Evolutionary conservation across 805 yeast species (phyloP), one percentile per base, ranked within the genome.

Genomic region (Saturnispora ahearnii): DNA sequence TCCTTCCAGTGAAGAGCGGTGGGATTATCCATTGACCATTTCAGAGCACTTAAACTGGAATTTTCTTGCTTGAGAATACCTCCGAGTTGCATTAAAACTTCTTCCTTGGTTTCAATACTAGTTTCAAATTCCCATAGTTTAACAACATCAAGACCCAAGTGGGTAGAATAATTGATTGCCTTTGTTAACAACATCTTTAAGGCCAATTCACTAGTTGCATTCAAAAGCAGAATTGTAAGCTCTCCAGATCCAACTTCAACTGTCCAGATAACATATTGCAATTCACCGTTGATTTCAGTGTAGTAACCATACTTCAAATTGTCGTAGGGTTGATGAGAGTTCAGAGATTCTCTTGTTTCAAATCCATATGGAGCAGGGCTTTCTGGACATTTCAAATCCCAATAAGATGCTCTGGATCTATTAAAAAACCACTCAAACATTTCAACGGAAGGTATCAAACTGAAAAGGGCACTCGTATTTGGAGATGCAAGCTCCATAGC

Each of bases 401-500:
- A 44, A 18, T 29, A 48, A 31, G 44, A 41, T 5, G 33, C 47
- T 4, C 55, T 58, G 26, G 69, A 62, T 46, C 73, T 62, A 26
- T 65, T 66, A 49, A 69, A 67, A 54, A 71, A 73, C 79, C 79
- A 76, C 33, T 68, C 67, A 44, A 62, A 33, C 4, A 42, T 51
- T 2, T 65, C 69, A 1, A 62, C 33, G 41, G 64, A 65, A 12
- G 78, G 73, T n/a, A 63, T 62, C 4, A 70, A 57, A 57, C 68
- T 22, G 21, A 36, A 36, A 15, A 36, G 8, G 5, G 40, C 40
- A 36, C 5, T 18, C 15, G n/a, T 22, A 6, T 7, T 36, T 21
- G 40, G 7, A 36, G 40, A 4, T 4, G 24, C 9, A 8, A 5
- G 1, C 8, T 36, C 8, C 15, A 36, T 4, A 18, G 36, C 10